Conservation (phyloP, 2,329 filamentous ascomycete genomes). For the Gremmenia infestans region DNA sequence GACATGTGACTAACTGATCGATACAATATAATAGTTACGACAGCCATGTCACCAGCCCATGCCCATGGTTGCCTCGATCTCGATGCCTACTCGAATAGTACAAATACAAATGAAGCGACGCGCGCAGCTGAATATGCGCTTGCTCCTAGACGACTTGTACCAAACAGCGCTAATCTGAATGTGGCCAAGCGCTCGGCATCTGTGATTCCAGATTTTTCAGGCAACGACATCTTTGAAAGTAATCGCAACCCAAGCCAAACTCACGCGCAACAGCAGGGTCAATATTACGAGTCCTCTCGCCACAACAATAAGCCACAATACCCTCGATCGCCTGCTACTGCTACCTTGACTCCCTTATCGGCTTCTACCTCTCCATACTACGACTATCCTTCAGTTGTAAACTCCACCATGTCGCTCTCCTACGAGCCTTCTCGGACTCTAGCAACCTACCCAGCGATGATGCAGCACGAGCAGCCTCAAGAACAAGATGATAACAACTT, state of each 20-base stretch:
- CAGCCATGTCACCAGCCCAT: slow-evolving; percentile 4
- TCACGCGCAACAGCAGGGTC: slow-evolving; percentile 5
- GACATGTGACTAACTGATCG: slow-evolving; percentile 25
- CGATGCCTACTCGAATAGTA: not conserved
- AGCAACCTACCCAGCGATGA: slow-evolving; percentile 25
- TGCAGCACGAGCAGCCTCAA: slow-evolving; percentile 28
- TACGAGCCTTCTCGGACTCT: slow-evolving; percentile 26
- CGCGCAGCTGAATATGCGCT: not conserved
- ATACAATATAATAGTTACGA: slow-evolving; percentile 7
- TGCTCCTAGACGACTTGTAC: not conserved
- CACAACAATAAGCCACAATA: slow-evolving; percentile 5
- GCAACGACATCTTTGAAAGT: slow-evolving; percentile 1
- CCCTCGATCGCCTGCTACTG: slow-evolving; percentile 4
- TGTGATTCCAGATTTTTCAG: slow-evolving; percentile 6
- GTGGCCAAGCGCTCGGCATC: slow-evolving; percentile 1
- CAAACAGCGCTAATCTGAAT: slow-evolving; percentile 1
- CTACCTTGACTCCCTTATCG: slow-evolving; percentile 8
- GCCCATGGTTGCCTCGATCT: slow-evolving; percentile 7
- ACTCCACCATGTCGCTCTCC: slow-evolving; percentile 23
- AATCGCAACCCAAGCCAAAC: not conserved
- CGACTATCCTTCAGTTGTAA: slow-evolving; percentile 2
- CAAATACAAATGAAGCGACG: slow-evolving; percentile 4
- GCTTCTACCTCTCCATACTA: not conserved
- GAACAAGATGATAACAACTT: slow-evolving; percentile 26
- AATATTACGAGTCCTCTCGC: slow-evolving; percentile 14